Conservation (phyloP, 495 filamentous ascomycete species). For the Daldinia grandis region DNA sequence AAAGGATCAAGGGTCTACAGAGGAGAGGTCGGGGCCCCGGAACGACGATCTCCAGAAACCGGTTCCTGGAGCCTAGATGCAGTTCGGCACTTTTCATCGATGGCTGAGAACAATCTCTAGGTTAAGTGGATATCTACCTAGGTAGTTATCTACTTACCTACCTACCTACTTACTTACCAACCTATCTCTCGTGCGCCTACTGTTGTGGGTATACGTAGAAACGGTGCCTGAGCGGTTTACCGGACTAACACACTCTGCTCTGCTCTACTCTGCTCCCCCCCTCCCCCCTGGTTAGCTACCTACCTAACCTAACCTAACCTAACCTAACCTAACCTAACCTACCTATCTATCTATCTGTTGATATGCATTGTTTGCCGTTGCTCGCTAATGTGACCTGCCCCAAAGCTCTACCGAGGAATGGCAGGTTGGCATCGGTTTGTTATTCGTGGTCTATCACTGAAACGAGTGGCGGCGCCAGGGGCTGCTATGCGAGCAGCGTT, state of each 20-base stretch:
- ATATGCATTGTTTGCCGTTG: neutral
- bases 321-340: neutral
- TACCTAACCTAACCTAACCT: neutral
- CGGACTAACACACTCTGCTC: conserved; percentile 9
- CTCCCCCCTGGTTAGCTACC: conserved; percentile 7
- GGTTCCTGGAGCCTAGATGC: conserved; percentile 40
- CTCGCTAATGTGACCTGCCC: conserved; percentile 10
- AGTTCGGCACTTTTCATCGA: conserved; percentile 42
- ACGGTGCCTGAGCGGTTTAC: conserved; percentile 25
- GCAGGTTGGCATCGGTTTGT: conserved; percentile 7
- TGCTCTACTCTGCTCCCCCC: too few species aligned
- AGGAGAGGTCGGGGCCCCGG: conserved; percentile 38
- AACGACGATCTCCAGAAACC: conserved; percentile 44
- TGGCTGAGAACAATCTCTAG: conserved; percentile 11
- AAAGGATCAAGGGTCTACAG: conserved; percentile 21
- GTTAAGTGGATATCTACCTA: conserved; percentile 9
- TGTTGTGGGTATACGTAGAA: neutral
- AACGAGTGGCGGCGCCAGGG: conserved; percentile 42
- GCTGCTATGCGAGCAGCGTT: conserved; percentile 34
- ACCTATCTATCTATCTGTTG: neutral
- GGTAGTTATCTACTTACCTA: neutral
- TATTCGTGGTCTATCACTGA: conserved; percentile 26
- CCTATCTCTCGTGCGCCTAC: neutral
- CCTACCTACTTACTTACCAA: neutral
- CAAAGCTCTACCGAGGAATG: conserved; percentile 22